A percentile compares a stretch with the other conserved stretches of the same genome.
Conservation (phyloP, 2,329 filamentous ascomycete genomes). For the Gyromitra esculenta region DNA sequence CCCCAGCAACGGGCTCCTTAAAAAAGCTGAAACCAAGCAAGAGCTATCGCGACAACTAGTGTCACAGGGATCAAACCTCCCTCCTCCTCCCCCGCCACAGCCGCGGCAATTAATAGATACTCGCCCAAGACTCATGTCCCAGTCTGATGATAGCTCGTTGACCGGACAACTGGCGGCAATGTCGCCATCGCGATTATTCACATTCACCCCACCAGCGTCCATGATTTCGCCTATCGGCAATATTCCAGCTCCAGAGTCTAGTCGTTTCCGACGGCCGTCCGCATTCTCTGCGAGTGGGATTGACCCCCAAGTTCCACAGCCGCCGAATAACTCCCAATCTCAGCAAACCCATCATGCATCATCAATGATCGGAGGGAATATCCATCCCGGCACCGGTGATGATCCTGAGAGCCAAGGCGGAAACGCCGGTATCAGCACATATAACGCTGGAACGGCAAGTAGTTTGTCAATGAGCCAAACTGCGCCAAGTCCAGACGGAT, state of each 20-base stretch:
- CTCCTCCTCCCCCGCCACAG: neutral
- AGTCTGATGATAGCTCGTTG: neutral
- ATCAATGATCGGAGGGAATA: neutral
- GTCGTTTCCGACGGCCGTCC: neutral
- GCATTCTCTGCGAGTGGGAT: neutral
- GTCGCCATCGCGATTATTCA: slow-evolving; percentile 9
- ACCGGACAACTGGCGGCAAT: slow-evolving; percentile 2
- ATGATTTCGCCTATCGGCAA: slow-evolving; percentile 2
- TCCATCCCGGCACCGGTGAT: neutral
- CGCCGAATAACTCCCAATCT: neutral
- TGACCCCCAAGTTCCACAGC: neutral
- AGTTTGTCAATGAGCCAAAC: slow-evolving; percentile 25
- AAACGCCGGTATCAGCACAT: neutral
- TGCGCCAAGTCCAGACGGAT: slow-evolving; percentile 43
- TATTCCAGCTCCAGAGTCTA: neutral
- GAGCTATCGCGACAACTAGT: neutral
- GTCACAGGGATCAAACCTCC: neutral
- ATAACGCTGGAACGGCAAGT: neutral
- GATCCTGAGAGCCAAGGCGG: neutral
- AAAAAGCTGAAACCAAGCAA: neutral
- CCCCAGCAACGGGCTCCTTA: slow-evolving; percentile 14
- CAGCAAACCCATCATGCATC: neutral
- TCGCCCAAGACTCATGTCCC: neutral
- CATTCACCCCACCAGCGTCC: slow-evolving; percentile 5
- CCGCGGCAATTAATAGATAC: neutral